Percentiles rank a stretch among this genome's conserved stretches.
These are phyloP conservation scores for Pseudogymnoascus sp. DNA, from an alignment of 2,329 filamentous ascomycete genomes.

Conservation along the genomic window DNA sequence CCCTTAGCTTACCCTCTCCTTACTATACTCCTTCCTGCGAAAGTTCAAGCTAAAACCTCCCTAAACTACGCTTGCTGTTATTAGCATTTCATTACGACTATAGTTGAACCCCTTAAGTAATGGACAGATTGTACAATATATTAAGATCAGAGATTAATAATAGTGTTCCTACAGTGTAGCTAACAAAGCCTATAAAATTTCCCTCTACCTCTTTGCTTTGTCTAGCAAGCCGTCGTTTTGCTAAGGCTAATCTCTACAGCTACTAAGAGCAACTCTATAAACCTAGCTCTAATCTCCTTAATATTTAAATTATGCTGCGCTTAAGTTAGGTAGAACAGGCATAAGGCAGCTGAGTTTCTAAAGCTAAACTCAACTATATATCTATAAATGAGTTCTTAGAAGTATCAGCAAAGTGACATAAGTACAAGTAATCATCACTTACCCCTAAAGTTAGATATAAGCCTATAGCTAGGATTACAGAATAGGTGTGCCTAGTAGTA, in stretches of 20 bases:
- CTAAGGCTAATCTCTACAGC: slow-evolving; percentile 22
- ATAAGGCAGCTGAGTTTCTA: slow-evolving; percentile 27
- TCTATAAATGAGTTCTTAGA: slow-evolving; percentile 34
- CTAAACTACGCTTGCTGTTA: neutral
- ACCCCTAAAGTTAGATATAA: slow-evolving; percentile 42
- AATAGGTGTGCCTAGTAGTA: slow-evolving; percentile 33
- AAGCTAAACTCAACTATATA: slow-evolving; percentile 44
- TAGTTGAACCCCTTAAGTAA: neutral
- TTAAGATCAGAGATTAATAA: neutral
- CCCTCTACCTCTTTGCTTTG: neutral
- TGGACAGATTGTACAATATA: neutral
- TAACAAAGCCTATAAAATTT: neutral
- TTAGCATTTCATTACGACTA: neutral
- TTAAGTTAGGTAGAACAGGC: slow-evolving; percentile 41
- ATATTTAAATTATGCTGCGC: slow-evolving; percentile 38
- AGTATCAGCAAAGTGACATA: slow-evolving; percentile 35
- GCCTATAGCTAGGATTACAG: slow-evolving; percentile 32
- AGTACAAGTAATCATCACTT: slow-evolving; percentile 41
- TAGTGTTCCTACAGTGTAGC: neutral
- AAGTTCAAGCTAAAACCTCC: neutral
- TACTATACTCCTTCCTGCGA: no score
- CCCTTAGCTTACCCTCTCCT: no score
- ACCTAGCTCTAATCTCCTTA: slow-evolving; percentile 38
- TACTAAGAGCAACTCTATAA: slow-evolving; percentile 40
- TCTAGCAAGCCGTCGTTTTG: slow-evolving; percentile 14